Percentiles rank a stretch among this genome's conserved stretches.
These are phyloP conservation scores for Chaetomium strumarium DNA, from an alignment of 2,329 filamentous ascomycete genomes.

Conservation along the genomic window DNA sequence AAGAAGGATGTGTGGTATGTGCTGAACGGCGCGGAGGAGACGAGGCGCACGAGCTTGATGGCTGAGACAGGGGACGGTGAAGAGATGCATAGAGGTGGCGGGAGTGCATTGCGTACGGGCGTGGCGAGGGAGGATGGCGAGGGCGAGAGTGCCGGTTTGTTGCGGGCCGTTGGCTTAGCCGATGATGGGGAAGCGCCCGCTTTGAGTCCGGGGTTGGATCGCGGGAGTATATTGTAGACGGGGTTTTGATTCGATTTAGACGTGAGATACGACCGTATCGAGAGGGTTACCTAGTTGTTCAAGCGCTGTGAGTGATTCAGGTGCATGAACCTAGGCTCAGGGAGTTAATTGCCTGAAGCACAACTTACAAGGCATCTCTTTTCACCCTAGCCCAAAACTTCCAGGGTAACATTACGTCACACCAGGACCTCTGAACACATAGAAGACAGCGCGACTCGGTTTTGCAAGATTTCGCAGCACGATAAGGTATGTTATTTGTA, in stretches of 20 bases:
- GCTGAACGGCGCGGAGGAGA: conserved; percentile 69
- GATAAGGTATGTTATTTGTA: too few species aligned
- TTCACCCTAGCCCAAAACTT: too few species aligned
- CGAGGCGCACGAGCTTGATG: conserved; percentile 34
- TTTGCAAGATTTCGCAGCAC: too few species aligned
- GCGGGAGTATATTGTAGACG: conserved; percentile 22
- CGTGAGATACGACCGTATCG: too few species aligned
- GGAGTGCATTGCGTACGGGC: conserved; percentile 3
- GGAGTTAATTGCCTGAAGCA: too few species aligned
- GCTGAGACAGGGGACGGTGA: background rate
- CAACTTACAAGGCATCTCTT: too few species aligned
- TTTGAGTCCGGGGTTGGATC: conserved; percentile 15
- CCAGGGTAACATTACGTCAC: too few species aligned
- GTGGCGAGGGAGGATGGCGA: conserved; percentile 20
- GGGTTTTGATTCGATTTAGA: background rate
- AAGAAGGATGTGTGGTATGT: conserved; percentile 98
- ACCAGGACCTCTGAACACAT: too few species aligned
- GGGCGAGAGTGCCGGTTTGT: conserved; percentile 22
- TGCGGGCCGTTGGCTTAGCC: conserved; percentile 14
- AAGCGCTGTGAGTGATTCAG: too few species aligned
- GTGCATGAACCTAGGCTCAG: too few species aligned
- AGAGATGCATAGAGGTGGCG: background rate
- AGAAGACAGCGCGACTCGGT: too few species aligned
- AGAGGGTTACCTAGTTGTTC: too few species aligned
- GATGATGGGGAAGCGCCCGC: conserved; percentile 12